Evolutionary conservation across 2,329 filamentous ascomycete genomes (phyloP).

Genomic region (Knufia fluminis): DNA sequence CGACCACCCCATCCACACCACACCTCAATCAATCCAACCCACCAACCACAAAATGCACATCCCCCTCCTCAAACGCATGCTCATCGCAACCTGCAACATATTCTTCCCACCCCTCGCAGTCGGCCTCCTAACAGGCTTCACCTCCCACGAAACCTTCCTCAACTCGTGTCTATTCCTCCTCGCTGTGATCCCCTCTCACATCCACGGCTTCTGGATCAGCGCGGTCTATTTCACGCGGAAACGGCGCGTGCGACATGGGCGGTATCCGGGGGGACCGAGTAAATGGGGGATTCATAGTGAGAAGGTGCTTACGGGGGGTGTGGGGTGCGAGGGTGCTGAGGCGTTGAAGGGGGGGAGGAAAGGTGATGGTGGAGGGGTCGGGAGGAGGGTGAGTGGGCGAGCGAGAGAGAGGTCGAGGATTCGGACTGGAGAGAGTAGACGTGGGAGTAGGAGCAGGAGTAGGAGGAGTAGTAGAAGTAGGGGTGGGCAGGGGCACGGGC

Average conservation of each 20-base stretch:
- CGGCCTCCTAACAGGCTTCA: slow-evolving; percentile 29
- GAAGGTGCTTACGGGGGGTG: slow-evolving; percentile 31
- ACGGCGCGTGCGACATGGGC: slow-evolving; percentile 29
- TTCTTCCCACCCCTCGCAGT: slow-evolving; percentile 34
- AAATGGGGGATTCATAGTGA: slow-evolving; percentile 29
- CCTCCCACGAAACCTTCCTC: slow-evolving; percentile 27
- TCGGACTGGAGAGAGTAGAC: slow-evolving; percentile 15
- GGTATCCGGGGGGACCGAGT: slow-evolving; percentile 28
- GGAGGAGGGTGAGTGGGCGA: slow-evolving; percentile 11
- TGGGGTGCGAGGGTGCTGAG: slow-evolving; percentile 26
- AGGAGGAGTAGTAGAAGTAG: slow-evolving; percentile 1
- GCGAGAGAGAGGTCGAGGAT: slow-evolving; percentile 3
- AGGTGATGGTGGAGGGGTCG: slow-evolving; percentile 5
- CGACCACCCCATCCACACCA: too few relatives aligned
- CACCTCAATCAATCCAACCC: too few relatives aligned
- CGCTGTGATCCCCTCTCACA: slow-evolving; percentile 33
- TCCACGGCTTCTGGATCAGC: slow-evolving; percentile 35
- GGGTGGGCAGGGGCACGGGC: slow-evolving; percentile 7
- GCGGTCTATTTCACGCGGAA: slow-evolving; percentile 33
- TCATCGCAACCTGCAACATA: slow-evolving; percentile 31
- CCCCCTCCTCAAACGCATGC: slow-evolving; percentile 27
- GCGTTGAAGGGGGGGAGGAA: slow-evolving; percentile 23
- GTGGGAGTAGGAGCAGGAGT: too few relatives aligned
- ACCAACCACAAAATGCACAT: slow-evolving; percentile 19
- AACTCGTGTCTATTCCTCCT: slow-evolving; percentile 33